Percentiles rank a stretch among this genome's conserved stretches.
phyloP scores from a whole-genome alignment of 371 early-diverging fungal species.

The Mortierella sp. region DNA sequence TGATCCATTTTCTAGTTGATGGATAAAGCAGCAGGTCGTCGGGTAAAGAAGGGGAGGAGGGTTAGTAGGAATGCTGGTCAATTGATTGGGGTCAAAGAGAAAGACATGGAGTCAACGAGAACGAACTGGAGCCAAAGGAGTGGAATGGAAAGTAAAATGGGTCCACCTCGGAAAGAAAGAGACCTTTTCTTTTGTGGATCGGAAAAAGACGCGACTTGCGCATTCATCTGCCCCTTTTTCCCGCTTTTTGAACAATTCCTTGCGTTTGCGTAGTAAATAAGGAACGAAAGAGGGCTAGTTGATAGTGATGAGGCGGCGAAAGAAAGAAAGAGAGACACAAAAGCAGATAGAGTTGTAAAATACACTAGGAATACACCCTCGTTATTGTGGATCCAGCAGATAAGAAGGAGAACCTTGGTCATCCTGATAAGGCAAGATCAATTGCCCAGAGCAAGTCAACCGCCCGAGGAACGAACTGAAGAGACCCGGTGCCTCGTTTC shows the following conservation, averaged over 20 bases:
- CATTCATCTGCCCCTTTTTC: not conserved
- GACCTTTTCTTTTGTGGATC: not conserved
- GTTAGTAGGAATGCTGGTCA: no score
- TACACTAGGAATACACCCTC: not conserved
- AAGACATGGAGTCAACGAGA: not conserved
- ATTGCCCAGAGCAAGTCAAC: no score
- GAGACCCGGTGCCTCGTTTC: not conserved
- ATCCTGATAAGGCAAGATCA: not conserved
- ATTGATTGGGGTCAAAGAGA: not conserved
- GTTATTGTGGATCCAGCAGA: not conserved
- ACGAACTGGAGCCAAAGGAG: not conserved
- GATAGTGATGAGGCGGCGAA: not conserved
- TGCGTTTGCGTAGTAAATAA: not conserved
- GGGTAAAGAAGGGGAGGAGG: not conserved
- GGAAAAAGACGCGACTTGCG: not conserved
- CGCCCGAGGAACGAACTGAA: no score
- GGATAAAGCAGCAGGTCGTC: not conserved
- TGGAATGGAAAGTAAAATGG: no score
- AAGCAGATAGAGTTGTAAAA: not conserved
- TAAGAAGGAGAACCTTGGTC: not conserved
- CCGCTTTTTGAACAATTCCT: not conserved
- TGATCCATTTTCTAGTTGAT: not conserved
- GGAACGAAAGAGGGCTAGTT: no score
- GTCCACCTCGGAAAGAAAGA: slow-evolving; percentile 7
- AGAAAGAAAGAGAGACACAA: not conserved